A percentile compares a stretch with the other conserved stretches of the same genome.
Evolutionary conservation across 768 basidiomycete species (phyloP).

Genomic region (Mycena venus): DNA sequence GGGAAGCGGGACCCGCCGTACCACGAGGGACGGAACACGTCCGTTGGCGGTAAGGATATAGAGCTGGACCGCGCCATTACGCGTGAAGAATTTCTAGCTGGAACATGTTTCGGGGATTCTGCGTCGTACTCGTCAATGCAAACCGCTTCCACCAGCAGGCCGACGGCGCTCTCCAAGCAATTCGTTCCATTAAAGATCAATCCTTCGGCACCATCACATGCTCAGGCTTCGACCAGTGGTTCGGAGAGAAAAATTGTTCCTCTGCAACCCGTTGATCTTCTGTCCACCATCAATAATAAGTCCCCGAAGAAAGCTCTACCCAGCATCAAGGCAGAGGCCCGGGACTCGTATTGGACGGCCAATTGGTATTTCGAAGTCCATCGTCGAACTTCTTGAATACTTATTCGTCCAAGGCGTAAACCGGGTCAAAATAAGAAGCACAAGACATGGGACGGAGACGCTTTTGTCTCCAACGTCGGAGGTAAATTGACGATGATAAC

Average conservation of each 20-base stretch:
- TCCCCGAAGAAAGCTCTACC: constrained; percentile 23
- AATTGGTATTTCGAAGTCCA: constrained; percentile 78
- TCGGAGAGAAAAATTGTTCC: constrained; percentile 47
- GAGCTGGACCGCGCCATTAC: constrained; percentile 73
- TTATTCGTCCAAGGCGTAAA: constrained; percentile 70
- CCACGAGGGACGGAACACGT: constrained; percentile 50
- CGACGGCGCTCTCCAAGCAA: constrained; percentile 39
- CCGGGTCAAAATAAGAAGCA: constrained; percentile 78
- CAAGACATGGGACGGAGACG: constrained; percentile 90
- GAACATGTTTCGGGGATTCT: constrained; percentile 68
- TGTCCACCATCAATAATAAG: constrained; percentile 37
- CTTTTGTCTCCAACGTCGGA: constrained; percentile 65
- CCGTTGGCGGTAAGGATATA: constrained; percentile 69
- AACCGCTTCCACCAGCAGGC: constrained; percentile 35
- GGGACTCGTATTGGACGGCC: constrained; percentile 71
- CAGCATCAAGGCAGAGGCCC: constrained; percentile 24
- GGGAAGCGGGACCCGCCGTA: constrained; percentile 62
- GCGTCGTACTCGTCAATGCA: constrained; percentile 17
- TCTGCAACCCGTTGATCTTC: constrained; percentile 55
- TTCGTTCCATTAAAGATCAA: constrained; percentile 46
- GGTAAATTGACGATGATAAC: constrained; percentile 73
- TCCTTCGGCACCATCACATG: constrained; percentile 37
- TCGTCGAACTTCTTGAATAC: not conserved
- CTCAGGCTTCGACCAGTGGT: not conserved
- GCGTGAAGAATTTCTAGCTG: constrained; percentile 70